Conservation (phyloP, 2,329 filamentous ascomycete genomes). For the Apiospora rasikravindrae region DNA sequence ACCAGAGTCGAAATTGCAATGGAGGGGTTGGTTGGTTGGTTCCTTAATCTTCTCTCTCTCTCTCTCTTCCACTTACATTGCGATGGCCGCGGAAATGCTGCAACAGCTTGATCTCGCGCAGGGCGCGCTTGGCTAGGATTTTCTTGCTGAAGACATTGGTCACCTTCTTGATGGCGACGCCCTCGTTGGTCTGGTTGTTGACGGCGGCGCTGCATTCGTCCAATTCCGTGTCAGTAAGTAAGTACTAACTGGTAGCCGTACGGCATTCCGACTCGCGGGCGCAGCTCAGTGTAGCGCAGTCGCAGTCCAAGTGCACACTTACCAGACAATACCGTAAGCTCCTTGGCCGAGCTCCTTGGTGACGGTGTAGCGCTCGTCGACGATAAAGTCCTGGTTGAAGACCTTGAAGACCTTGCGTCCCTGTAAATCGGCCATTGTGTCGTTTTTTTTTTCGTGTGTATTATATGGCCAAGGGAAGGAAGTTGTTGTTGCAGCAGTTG, state of each 20-base stretch:
- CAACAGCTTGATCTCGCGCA: slow-evolving; percentile 97
- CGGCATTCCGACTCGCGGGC: not conserved
- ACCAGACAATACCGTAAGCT: slow-evolving; percentile 99
- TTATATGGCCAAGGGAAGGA: not conserved
- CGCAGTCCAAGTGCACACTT: slow-evolving; percentile 40
- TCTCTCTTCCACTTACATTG: slow-evolving; percentile 62
- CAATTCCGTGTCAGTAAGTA: slow-evolving; percentile 24
- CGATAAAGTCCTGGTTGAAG: slow-evolving; percentile 99
- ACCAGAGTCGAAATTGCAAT: not conserved
- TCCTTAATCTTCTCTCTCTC: not conserved
- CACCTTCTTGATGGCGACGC: slow-evolving; percentile 98
- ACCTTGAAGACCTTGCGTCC: slow-evolving; percentile 90
- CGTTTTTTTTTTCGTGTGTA: not conserved
- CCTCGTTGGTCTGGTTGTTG: slow-evolving; percentile 88
- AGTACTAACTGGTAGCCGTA: too few species aligned
- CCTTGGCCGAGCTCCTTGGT: slow-evolving; percentile 98
- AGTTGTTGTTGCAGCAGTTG: not conserved
- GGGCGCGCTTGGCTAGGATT: slow-evolving; percentile 95
- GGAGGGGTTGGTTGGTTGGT: slow-evolving; percentile 13
- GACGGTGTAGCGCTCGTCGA: slow-evolving; percentile 97
- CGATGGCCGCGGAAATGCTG: slow-evolving; percentile 95
- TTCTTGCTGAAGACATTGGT: slow-evolving; percentile 99
- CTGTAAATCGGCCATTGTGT: slow-evolving; percentile 40
- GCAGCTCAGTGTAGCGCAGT: not conserved
- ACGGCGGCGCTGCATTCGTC: slow-evolving; percentile 74